Percentiles rank a stretch among this genome's conserved stretches.
Conservation (phyloP, 1,284 basidiomycete species). For the Trametes sp. region DNA sequence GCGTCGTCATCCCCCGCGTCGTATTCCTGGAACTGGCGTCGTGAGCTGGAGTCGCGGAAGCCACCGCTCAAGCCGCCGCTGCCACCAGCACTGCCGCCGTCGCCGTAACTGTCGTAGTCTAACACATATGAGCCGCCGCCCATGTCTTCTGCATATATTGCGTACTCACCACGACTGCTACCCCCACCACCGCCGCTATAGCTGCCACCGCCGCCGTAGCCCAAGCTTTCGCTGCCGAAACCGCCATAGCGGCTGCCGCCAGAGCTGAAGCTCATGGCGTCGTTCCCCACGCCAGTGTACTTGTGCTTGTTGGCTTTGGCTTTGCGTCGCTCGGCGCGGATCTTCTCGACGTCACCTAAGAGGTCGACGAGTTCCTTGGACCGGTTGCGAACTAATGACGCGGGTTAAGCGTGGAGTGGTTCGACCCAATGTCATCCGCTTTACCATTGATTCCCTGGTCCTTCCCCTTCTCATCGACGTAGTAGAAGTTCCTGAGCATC, state of each 20-base stretch:
- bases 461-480: slow-evolving; percentile 98
- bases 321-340: slow-evolving; percentile 89
- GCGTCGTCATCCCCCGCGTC: slow-evolving; percentile 95
- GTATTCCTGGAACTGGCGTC: slow-evolving; percentile 88
- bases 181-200: slow-evolving; percentile 27
- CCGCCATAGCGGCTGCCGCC: slow-evolving; percentile 62
- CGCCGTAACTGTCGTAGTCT: slow-evolving; percentile 46
- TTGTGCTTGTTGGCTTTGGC: slow-evolving; percentile 94
- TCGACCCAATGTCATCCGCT: slow-evolving; percentile 33
- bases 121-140: neutral
- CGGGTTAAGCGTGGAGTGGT: neutral
- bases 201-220: slow-evolving; percentile 40
- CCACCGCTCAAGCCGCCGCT: slow-evolving; percentile 56
- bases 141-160: neutral
- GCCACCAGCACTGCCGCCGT: slow-evolving; percentile 47
- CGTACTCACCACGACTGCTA: slow-evolving; percentile 26
- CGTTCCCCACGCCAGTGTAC: slow-evolving; percentile 88
- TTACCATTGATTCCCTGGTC: slow-evolving; percentile 98
- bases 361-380: slow-evolving; percentile 92
- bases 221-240: slow-evolving; percentile 59
- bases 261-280: slow-evolving; percentile 70
- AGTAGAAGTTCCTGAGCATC: slow-evolving; percentile 98
- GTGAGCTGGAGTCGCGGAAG: slow-evolving; percentile 65
- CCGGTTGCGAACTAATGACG: slow-evolving; percentile 86
- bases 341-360: slow-evolving; percentile 90